Percentiles rank a stretch among this genome's conserved stretches.
Conservation (phyloP, 768 basidiomycete species). For the Lyophyllum decastes region DNA sequence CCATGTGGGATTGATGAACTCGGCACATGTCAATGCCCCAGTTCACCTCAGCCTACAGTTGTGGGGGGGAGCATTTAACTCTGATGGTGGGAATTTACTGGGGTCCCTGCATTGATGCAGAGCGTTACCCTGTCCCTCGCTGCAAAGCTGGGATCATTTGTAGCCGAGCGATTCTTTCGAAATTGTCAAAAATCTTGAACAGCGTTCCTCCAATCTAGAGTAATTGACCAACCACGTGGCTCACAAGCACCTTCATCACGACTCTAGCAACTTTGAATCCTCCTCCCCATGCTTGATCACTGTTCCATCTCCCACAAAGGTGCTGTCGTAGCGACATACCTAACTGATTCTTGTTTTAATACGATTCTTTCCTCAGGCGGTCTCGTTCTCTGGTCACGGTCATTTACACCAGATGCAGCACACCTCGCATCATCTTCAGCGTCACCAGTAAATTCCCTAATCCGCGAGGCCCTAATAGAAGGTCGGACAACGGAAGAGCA, state of each 20-base stretch:
- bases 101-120: too few relatives aligned
- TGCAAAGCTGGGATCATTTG: background rate
- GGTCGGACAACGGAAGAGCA: conserved; percentile 79
- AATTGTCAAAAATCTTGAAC: too few relatives aligned
- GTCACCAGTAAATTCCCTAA: conserved; percentile 86
- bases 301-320: conserved; percentile 96
- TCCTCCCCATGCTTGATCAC: conserved; percentile 79
- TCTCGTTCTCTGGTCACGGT: conserved; percentile 90
- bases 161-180: too few relatives aligned
- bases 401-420: conserved; percentile 87
- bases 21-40: background rate
- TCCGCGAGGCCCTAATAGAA: conserved; percentile 91
- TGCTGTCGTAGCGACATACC: conserved; percentile 22
- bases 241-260: too few relatives aligned
- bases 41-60: too few relatives aligned
- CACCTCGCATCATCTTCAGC: conserved; percentile 67
- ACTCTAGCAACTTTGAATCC: background rate
- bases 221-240: too few relatives aligned
- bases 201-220: too few relatives aligned
- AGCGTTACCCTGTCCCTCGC: background rate
- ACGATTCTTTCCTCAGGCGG: conserved; percentile 59
- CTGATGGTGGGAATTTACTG: background rate
- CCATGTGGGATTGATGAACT: background rate
- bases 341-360: background rate
- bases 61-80: background rate